Conservation (phyloP, 2,329 filamentous ascomycete genomes). For the Myriosclerotinia duriaeana region DNA sequence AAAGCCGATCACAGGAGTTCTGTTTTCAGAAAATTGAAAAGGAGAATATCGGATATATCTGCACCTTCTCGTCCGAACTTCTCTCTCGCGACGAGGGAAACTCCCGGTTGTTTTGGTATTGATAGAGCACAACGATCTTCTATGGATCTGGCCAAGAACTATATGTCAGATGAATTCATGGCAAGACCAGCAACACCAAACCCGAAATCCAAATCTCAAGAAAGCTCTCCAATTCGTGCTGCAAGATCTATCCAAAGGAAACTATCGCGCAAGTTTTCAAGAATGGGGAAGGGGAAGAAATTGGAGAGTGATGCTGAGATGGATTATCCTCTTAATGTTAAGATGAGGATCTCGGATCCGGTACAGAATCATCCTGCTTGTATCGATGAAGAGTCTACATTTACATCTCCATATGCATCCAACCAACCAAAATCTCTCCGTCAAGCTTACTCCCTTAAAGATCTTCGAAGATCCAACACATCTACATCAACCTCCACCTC, state of each 20-base stretch:
- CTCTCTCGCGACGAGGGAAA: background rate
- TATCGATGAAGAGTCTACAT: background rate
- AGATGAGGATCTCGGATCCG: background rate
- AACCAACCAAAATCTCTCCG: background rate
- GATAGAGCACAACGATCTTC: background rate
- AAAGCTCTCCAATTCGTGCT: background rate
- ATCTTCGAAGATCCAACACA: background rate
- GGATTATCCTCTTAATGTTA: background rate
- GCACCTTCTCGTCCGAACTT: background rate
- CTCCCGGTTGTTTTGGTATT: background rate
- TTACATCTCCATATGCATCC: background rate
- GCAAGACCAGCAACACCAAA: background rate
- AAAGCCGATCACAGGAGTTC: background rate
- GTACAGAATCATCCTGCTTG: background rate
- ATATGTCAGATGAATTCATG: background rate
- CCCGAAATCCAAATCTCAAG: background rate
- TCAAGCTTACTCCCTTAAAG: background rate
- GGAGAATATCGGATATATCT: background rate
- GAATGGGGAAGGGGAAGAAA: background rate
- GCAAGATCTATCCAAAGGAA: background rate
- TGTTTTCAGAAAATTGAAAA: background rate
- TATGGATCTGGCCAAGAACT: background rate
- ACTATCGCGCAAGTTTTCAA: slow-evolving; percentile 6
- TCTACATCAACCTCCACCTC: too few species aligned
- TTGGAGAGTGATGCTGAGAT: background rate